Conservation (phyloP, 139 green algal species). For the Trebouxia sp. region DNA sequence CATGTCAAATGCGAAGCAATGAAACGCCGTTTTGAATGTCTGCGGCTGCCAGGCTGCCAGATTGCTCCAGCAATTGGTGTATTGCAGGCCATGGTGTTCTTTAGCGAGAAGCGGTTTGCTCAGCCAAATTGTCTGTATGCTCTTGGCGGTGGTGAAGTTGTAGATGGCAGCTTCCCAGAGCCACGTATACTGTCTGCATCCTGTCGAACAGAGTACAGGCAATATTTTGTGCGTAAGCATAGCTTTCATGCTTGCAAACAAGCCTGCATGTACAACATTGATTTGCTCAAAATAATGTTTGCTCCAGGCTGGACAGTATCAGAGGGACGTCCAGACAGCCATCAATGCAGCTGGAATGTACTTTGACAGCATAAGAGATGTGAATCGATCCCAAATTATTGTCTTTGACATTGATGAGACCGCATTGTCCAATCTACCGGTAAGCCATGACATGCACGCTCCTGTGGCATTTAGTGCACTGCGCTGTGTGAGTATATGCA, state of each 20-base stretch:
- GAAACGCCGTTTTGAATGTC: too few species aligned
- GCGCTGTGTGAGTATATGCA: too few species aligned
- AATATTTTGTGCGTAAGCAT: constrained; percentile 3
- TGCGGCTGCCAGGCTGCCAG: too few species aligned
- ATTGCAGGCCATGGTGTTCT: background rate
- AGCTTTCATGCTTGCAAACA: background rate
- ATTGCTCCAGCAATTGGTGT: background rate
- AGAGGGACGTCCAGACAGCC: background rate
- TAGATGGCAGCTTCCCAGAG: constrained; percentile 9
- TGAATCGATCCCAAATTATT: background rate
- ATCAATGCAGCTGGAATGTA: background rate
- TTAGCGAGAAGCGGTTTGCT: background rate
- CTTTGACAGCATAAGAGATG: background rate
- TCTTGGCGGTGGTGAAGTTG: background rate
- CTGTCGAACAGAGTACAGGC: background rate
- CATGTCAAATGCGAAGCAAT: too few species aligned
- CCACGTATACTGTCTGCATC: background rate
- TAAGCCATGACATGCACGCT: too few species aligned
- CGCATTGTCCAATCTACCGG: constrained; percentile 24
- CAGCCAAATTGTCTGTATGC: background rate
- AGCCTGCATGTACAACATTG: background rate
- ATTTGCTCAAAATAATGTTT: too few species aligned
- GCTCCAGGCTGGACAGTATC: background rate
- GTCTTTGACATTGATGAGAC: constrained; percentile 43
- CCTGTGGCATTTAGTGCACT: too few species aligned